These are phyloP conservation scores for Phlyctochytrium arcticum DNA, from an alignment of 192 early-diverging fungal species.

Conservation along the genomic window DNA sequence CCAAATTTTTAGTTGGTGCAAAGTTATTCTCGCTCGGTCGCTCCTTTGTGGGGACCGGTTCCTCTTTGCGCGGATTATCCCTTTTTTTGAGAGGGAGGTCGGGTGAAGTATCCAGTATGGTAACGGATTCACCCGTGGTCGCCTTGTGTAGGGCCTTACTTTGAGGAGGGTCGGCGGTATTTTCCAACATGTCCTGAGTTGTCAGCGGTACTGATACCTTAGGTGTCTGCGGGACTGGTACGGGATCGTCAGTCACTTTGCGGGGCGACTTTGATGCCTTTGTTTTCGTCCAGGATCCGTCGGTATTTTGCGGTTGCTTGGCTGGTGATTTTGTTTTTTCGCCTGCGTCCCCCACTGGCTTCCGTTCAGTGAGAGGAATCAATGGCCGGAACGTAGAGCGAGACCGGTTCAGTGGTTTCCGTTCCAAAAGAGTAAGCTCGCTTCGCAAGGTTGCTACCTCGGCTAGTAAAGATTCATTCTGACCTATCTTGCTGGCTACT, in stretches of 20 bases:
- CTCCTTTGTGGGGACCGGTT: neutral
- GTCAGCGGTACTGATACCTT: neutral
- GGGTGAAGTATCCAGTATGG: neutral
- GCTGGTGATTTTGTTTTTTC: neutral
- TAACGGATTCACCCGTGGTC: too few relatives aligned
- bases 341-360: neutral
- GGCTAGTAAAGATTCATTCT: constrained; percentile 6
- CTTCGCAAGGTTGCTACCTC: neutral
- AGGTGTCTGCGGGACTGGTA: neutral
- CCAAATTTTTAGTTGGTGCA: neutral
- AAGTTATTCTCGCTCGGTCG: neutral
- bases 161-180: neutral
- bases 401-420: too few relatives aligned
- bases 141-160: neutral
- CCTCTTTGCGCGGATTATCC: neutral
- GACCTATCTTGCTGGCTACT: constrained; percentile 2
- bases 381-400: too few relatives aligned
- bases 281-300: neutral
- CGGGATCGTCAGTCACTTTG: neutral
- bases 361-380: neutral
- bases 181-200: neutral
- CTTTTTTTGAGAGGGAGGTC: neutral
- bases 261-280: neutral
- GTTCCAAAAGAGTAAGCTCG: neutral
- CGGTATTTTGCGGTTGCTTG: neutral